These are phyloP conservation scores for Hura crepitans DNA, from an alignment of 441 rosid genomes.

Conservation along the genomic window DNA sequence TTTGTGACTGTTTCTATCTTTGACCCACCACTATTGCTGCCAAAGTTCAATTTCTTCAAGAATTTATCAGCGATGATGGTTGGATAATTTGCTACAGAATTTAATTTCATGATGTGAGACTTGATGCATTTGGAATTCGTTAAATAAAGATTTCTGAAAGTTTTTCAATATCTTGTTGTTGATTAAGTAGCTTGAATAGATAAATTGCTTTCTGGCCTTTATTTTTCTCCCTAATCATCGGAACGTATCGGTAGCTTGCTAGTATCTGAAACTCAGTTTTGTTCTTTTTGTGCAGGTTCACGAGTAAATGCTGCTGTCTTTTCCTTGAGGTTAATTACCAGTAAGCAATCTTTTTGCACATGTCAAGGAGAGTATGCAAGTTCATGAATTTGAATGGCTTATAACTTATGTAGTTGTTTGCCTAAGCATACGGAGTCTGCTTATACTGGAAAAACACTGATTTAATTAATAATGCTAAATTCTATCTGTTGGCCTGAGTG, in stretches of 20 bases:
- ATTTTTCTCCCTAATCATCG: background rate
- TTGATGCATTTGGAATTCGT: background rate
- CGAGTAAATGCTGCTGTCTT: conserved; percentile 32
- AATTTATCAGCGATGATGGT: background rate
- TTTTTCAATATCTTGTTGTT: background rate
- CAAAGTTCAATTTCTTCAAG: background rate
- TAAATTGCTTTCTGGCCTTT: background rate
- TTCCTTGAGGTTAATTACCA: background rate
- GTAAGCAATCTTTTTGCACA: background rate
- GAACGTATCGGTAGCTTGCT: background rate
- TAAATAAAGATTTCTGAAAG: background rate
- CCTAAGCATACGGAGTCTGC: conserved; percentile 12
- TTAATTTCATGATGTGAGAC: background rate
- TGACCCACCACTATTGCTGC: background rate
- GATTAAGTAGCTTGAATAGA: background rate
- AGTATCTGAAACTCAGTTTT: background rate
- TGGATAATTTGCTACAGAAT: background rate
- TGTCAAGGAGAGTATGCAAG: conserved; percentile 1
- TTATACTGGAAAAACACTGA: conserved; percentile 15
- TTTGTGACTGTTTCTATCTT: background rate
- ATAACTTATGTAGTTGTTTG: conserved; percentile 11
- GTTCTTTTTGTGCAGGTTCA: conserved; percentile 35
- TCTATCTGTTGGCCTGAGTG: background rate
- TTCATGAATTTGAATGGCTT: conserved; percentile 11
- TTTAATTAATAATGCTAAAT: conserved; percentile 13